A percentile compares a stretch with the other conserved stretches of the same genome.
phyloP scores from a whole-genome alignment of 345 rosid genomes.

The Stellera chamaejasme region DNA sequence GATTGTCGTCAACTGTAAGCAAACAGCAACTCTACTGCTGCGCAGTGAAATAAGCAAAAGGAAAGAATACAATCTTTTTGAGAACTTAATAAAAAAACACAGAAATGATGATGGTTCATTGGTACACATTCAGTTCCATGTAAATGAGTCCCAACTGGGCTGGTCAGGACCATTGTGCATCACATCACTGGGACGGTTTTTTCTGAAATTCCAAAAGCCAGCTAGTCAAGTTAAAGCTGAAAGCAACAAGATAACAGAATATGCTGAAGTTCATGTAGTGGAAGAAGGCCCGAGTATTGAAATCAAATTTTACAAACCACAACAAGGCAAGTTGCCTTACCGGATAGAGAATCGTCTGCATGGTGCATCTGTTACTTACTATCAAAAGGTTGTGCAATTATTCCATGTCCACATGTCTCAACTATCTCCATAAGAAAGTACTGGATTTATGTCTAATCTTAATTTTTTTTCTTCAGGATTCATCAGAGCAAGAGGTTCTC shows the following conservation, averaged over 20 bases:
- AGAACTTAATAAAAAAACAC: constrained; percentile 78
- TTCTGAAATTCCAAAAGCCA: constrained; percentile 67
- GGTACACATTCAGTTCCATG: constrained; percentile 56
- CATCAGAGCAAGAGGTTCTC: constrained; percentile 73
- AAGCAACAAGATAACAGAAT: constrained; percentile 29
- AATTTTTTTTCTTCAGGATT: constrained; percentile 40
- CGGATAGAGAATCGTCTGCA: constrained; percentile 73
- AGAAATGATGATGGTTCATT: constrained; percentile 43
- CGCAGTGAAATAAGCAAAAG: constrained; percentile 39
- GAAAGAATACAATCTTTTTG: constrained; percentile 63
- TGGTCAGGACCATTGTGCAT: constrained; percentile 97
- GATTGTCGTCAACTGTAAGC: constrained; percentile 40
- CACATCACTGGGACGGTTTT: constrained; percentile 77
- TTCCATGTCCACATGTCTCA: constrained; percentile 7
- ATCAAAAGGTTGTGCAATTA: constrained; percentile 68
- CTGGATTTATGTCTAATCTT: constrained; percentile 3
- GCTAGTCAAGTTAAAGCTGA: constrained; percentile 34
- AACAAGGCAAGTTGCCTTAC: constrained; percentile 62
- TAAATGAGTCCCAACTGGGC: constrained; percentile 41
- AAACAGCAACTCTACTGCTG: constrained; percentile 43
- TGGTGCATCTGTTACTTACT: constrained; percentile 59
- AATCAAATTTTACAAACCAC: constrained; percentile 71
- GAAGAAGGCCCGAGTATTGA: constrained; percentile 82
- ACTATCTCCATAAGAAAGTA: constrained; percentile 8
- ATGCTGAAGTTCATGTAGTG: constrained; percentile 66